A percentile compares a stretch with the other conserved stretches of the same genome.
phyloP scores from a whole-genome alignment of 495 filamentous ascomycete genomes.

The Immersiella caudata region DNA sequence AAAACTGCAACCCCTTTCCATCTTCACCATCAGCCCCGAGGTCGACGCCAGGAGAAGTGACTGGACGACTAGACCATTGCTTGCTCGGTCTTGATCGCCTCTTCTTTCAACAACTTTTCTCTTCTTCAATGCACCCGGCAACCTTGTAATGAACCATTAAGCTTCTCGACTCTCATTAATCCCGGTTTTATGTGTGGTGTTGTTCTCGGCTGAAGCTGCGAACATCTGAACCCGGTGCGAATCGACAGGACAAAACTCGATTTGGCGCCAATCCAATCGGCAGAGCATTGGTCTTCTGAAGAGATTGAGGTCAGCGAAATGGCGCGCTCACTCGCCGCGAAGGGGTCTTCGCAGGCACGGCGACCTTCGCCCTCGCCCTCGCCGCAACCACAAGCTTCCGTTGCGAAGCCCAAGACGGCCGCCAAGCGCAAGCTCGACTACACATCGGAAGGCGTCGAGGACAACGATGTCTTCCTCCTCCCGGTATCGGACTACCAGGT shows the following conservation, averaged over 20 bases:
- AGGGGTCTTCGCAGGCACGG: slow-evolving; percentile 38
- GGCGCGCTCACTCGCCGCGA: slow-evolving; percentile 45
- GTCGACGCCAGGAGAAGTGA: slow-evolving; percentile 25
- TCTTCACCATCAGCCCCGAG: slow-evolving; percentile 24
- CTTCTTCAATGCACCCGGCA: slow-evolving; percentile 30
- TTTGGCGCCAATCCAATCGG: slow-evolving; percentile 12
- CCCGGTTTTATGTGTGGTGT: slow-evolving; percentile 24
- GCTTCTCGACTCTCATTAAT: slow-evolving; percentile 54
- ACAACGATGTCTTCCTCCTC: slow-evolving; percentile 74
- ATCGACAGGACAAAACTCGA: slow-evolving; percentile 11
- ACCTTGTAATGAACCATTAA: slow-evolving; percentile 48
- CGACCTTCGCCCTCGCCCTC: slow-evolving; percentile 34
- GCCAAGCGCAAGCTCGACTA: slow-evolving; percentile 55
- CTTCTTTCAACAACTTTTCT: slow-evolving; percentile 8
- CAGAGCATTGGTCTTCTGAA: slow-evolving; percentile 24
- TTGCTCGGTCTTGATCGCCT: slow-evolving; percentile 20
- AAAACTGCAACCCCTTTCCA: slow-evolving; percentile 35
- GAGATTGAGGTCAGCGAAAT: slow-evolving; percentile 32
- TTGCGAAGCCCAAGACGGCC: slow-evolving; percentile 37
- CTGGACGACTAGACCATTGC: slow-evolving; percentile 14
- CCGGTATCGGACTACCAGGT: slow-evolving; percentile 80
- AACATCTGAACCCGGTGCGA: not conserved
- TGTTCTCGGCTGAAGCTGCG: slow-evolving; percentile 29
- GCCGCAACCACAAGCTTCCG: slow-evolving; percentile 19
- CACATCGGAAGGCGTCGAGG: slow-evolving; percentile 65